Evolutionary conservation across 352 stramenopile genomes (phyloP).

Genomic region (Sclerospora graminicola): DNA sequence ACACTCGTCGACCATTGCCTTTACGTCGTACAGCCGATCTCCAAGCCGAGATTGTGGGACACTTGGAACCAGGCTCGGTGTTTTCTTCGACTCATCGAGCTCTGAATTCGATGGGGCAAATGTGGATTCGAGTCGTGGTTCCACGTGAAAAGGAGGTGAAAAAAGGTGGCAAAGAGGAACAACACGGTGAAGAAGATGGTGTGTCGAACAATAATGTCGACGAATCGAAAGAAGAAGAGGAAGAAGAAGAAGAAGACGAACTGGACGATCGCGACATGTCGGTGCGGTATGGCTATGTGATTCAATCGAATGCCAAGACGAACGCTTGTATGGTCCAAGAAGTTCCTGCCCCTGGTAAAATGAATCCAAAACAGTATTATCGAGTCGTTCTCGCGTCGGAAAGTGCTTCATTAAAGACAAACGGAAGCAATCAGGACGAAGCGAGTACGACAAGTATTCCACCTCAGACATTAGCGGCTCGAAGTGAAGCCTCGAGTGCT

Average conservation of each 20-base stretch:
- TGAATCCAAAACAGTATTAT: conserved; percentile 46
- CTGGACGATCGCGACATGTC: too few species aligned
- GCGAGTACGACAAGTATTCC: conserved; percentile 1
- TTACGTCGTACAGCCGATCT: conserved; percentile 35
- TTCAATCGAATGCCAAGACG: conserved; percentile 69
- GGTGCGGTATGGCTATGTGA: conserved; percentile 47
- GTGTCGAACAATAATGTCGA: conserved; percentile 24
- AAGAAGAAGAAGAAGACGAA: conserved; percentile 18
- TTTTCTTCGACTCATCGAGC: conserved; percentile 40
- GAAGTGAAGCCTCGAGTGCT: conserved; percentile 23
- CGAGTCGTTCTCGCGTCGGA: conserved; percentile 24
- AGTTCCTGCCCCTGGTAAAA: conserved; percentile 43
- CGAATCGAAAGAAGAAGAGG: conserved; percentile 24
- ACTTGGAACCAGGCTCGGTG: conserved; percentile 40
- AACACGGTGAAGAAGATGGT: conserved; percentile 9
- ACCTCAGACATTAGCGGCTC: conserved; percentile 20
- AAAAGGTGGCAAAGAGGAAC: conserved; percentile 1
- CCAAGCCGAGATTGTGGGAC: conserved; percentile 41
- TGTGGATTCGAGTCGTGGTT: conserved; percentile 58
- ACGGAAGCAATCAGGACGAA: conserved; percentile 15
- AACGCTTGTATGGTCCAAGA: conserved; percentile 72
- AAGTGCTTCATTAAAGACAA: background rate
- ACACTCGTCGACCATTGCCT: conserved; percentile 40
- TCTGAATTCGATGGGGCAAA: conserved; percentile 40
- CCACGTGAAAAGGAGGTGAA: conserved; percentile 6